A percentile compares a stretch with the other conserved stretches of the same genome.
These are phyloP conservation scores for Leccinum rimulosum DNA, from an alignment of 768 basidiomycete species.

Conservation along the genomic window DNA sequence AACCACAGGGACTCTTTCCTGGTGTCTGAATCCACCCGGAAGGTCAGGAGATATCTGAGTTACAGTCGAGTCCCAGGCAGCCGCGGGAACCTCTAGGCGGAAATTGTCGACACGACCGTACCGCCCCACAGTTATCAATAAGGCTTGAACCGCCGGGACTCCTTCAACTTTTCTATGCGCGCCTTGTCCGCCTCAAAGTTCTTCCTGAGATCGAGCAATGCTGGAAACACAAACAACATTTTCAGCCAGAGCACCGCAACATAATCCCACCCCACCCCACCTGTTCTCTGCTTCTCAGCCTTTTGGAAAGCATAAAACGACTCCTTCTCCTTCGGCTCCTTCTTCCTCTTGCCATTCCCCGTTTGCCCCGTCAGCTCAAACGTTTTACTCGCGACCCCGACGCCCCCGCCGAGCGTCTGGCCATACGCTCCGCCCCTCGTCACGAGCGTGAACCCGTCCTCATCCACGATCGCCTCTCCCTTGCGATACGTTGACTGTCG, in stretches of 20 bases:
- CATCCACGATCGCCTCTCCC: constrained; percentile 88
- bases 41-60: not conserved
- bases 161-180: constrained; percentile 45
- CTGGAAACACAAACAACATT: constrained; percentile 30
- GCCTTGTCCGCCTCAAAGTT: constrained; percentile 90
- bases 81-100: not conserved
- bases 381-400: constrained; percentile 59
- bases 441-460: constrained; percentile 93
- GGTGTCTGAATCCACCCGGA: not conserved
- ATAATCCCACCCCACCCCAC: constrained; percentile 38
- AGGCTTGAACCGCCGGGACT: constrained; percentile 80
- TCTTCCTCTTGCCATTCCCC: constrained; percentile 36
- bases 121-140: constrained; percentile 48
- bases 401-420: constrained; percentile 80
- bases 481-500: constrained; percentile 68
- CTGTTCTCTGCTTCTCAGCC: constrained; percentile 83
- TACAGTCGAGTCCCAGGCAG: not conserved
- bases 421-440: constrained; percentile 91
- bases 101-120: not conserved
- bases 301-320: constrained; percentile 90
- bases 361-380: constrained; percentile 39
- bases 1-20: too few relatives aligned
- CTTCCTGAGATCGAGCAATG: constrained; percentile 58
- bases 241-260: not conserved
- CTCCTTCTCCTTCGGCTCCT: constrained; percentile 65